Percentiles rank a stretch among this genome's conserved stretches.
Conservation (phyloP, 2,329 filamentous ascomycete genomes). For the Paecilomyces variotii region DNA sequence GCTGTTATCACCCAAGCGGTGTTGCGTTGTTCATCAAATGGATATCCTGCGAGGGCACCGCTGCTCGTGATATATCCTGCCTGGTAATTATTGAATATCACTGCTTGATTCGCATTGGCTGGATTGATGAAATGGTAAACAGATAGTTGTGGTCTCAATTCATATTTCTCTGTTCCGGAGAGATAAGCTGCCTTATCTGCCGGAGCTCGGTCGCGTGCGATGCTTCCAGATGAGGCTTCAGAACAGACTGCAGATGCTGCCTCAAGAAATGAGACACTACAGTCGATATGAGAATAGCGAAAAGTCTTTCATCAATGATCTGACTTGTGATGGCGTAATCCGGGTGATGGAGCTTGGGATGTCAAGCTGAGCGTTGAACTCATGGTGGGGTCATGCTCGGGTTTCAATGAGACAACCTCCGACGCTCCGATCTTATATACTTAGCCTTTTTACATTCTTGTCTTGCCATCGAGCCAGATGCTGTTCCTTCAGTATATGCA, state of each 20-base stretch:
- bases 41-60: not conserved
- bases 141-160: not conserved
- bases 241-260: not conserved
- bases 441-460: too few relatives aligned
- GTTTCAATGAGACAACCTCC: not conserved
- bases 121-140: not conserved
- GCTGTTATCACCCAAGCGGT: not conserved
- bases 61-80: not conserved
- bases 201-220: not conserved
- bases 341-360: not conserved
- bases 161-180: not conserved
- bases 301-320: not conserved
- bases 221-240: not conserved
- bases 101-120: not conserved
- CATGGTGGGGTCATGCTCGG: not conserved
- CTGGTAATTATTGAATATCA: not conserved
- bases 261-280: not conserved
- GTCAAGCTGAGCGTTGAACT: not conserved
- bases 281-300: not conserved
- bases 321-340: not conserved
- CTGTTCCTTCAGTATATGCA: too few relatives aligned
- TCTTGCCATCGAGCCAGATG: too few relatives aligned
- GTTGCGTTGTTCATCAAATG: not conserved
- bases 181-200: not conserved
- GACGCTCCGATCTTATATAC: not conserved